Percentiles rank a stretch among this genome's conserved stretches.
Evolutionary conservation across 2,329 filamentous ascomycete genomes (phyloP).

Genomic region (Phyllosticta citriasiana): DNA sequence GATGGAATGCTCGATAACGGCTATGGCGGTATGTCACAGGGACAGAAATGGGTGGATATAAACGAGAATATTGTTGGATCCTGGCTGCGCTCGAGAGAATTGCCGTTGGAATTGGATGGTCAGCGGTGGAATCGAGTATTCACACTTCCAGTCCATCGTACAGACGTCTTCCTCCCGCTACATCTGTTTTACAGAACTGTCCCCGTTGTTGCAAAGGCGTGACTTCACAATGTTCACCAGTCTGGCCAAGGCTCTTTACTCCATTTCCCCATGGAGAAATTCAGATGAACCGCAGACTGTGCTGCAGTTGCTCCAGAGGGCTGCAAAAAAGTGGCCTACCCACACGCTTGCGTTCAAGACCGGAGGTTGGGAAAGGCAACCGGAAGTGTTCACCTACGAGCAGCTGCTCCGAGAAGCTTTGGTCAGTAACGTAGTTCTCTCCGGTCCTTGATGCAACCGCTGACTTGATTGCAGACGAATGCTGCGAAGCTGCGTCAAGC

Average conservation of each 20-base stretch:
- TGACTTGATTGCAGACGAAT: conserved; percentile 1
- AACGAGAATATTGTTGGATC: not conserved
- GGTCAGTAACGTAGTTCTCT: not conserved
- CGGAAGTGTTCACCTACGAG: conserved; percentile 4
- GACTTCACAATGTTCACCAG: not conserved
- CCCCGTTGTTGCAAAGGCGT: not conserved
- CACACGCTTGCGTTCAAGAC: conserved; percentile 5
- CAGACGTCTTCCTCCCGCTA: not conserved
- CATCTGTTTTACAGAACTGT: not conserved
- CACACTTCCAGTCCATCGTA: not conserved
- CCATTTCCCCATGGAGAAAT: not conserved
- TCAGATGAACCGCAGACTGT: conserved; percentile 7
- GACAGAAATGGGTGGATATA: not conserved
- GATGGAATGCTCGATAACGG: not conserved
- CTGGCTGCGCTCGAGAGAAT: not conserved
- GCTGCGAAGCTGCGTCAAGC: conserved; percentile 1
- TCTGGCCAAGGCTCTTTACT: not conserved
- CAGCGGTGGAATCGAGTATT: not conserved
- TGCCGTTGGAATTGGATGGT: not conserved
- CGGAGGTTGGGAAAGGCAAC: conserved; percentile 1
- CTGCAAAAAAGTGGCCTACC: conserved; percentile 2
- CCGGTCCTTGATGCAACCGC: not conserved
- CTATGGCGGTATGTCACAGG: not conserved
- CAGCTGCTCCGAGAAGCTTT: conserved; percentile 4
- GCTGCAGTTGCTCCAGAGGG: conserved; percentile 3